Base-by-base conservation (phyloP, 2,329 filamentous ascomycete species). In the Pyricularia sp. region DNA sequence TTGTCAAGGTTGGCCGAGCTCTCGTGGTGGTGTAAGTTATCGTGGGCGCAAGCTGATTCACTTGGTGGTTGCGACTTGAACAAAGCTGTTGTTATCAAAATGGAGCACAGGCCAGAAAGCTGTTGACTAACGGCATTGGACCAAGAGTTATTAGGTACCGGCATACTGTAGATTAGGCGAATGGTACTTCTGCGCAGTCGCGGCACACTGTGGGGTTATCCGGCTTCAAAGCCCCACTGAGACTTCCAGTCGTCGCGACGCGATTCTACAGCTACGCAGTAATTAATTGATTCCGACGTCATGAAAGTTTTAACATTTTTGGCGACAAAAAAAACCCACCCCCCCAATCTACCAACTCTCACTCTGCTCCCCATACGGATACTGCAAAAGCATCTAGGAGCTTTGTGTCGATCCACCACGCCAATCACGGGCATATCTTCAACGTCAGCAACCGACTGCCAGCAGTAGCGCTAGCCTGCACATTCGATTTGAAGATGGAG, bases 401-500 rank as follows among this genome's bases (percentile, higher is more conserved):
- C 17, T 55, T n/a, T 3, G 36, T 55, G 42, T n/a, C 2, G 20
- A 55, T 55, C n/a, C 5, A 55, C 9, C 11, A 61, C 2, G 1
- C 10, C 12, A 12, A 12, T 28, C 58, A 61, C 58, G 12, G 23
- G 11, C 58, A 28, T 61, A 2, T 25, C 58, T 61, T 61, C 58
- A 26, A 61, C n/a, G 10, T 9, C 20, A 55, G 42, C 20, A 20
- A 55, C 9, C n/a, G 25, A 61, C 9, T 61, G 2, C 58, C 10
- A 61, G n/a, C 12, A 23, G 12, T 3, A 23, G 3, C n/a, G 23
- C 58, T n/a, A 61, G 14, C 58, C 25, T 61, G 58, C 58, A 28
- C 12, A 61, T 61, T 28, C 58, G 23, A 61, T 12, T 25, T 70
- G 72, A 86, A 81, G 77, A 92, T 92, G 83, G 91, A 94, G 81